Base-by-base conservation (phyloP, 192 early-diverging fungal genomes). In the Coemansia sp. region DNA sequence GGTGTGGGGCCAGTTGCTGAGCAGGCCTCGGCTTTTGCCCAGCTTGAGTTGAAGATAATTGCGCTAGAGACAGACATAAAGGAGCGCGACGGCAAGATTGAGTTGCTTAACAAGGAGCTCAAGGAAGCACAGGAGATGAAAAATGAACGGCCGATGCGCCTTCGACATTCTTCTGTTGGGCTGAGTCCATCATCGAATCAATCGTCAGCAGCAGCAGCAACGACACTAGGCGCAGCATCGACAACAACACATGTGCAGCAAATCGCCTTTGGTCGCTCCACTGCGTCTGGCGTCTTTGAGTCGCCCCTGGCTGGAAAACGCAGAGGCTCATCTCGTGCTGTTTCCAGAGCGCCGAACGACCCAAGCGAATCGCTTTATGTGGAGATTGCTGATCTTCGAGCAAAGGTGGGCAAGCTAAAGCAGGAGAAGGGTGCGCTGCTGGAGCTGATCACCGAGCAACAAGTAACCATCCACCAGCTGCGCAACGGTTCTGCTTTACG, bases 361-460 rank as follows among this genome's bases (percentile, higher is more conserved):
- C 68, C 56, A 25, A 66, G 65, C 57, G 72, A 74, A 50, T 46
- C 73, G 10, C 72, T 74, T 16, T 80, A 80, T 48, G 54, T 66
- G 0, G 77, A 80, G 62, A 67, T 75, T 32, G 67, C 79, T 8
- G 61, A 64, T 20, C 61, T 81, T 70, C 74, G 79, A 40, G 74
- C 72, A 53, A 70, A 44, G 48, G 56, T 61, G 17, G 45, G 60
- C 32, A 74, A 71, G 63, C 65, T 83, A 6, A 65, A 72, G 69
- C 71, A 68, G 25, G 80, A 83, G 43, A 65, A 61, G 49, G 65
- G 58, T 3, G 80, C 80, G 14, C 59, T 83, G 55, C 69, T 69
- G 63, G 80, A 83, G 67, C 61, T 83, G 12, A 67, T 83, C n/a
- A 77, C 80, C 2, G 80, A 83, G 40, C 80, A 83, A 56, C 80